These are phyloP conservation scores for Neurospora africana DNA, from an alignment of 495 filamentous ascomycete genomes.

Conservation along the genomic window DNA sequence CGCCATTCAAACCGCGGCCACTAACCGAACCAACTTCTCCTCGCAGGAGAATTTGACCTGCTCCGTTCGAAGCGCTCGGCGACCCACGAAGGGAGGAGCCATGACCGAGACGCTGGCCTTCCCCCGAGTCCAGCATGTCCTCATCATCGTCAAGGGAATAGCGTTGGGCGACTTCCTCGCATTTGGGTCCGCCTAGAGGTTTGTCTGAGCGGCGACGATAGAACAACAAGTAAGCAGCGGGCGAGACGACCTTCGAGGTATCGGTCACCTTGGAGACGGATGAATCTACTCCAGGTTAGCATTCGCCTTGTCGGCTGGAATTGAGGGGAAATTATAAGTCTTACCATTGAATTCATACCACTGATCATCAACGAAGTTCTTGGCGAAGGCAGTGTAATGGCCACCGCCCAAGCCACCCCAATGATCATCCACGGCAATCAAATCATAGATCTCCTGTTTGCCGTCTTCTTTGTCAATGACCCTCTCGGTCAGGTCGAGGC, in stretches of 20 bases:
- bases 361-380: conserved; percentile 72
- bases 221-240: conserved; percentile 85
- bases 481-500: conserved; percentile 66
- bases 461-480: conserved; percentile 69
- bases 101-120: conserved; percentile 73
- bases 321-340: conserved; percentile 14
- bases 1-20: conserved; percentile 2
- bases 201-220: conserved; percentile 73
- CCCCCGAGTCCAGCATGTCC: conserved; percentile 52
- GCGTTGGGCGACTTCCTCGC: conserved; percentile 56
- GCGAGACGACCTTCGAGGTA: conserved; percentile 46
- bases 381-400: conserved; percentile 89
- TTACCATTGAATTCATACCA: conserved; percentile 97
- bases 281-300: conserved; percentile 47
- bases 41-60: conserved; percentile 59
- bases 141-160: conserved; percentile 35
- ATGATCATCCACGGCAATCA: conserved; percentile 92
- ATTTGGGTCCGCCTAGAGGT: conserved; percentile 66
- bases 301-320: background rate
- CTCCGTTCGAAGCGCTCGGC: conserved; percentile 73
- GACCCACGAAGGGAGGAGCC: conserved; percentile 74
- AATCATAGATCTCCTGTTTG: conserved; percentile 76
- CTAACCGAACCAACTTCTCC: conserved; percentile 48
- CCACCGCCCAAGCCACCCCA: conserved; percentile 85
- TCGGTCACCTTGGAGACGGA: conserved; percentile 45